phyloP scores from a whole-genome alignment of 176 grass and related monocot genomes.

The Hordeum marinum region DNA sequence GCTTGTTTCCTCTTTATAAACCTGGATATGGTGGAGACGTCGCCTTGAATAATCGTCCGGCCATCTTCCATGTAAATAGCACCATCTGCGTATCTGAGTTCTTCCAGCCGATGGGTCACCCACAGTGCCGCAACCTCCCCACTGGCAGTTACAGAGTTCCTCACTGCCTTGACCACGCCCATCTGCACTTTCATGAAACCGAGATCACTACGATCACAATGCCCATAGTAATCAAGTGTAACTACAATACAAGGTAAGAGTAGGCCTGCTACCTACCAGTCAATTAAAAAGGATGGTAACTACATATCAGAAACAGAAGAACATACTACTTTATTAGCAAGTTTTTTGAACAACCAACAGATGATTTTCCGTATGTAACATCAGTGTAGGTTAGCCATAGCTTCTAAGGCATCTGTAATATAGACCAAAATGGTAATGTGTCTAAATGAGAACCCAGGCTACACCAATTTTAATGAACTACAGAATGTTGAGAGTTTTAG shows the following conservation, averaged over 20 bases:
- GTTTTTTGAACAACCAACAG: neutral
- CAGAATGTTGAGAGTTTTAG: neutral
- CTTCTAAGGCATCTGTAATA: neutral
- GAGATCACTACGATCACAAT: neutral
- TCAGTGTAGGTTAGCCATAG: neutral
- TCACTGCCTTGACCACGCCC: constrained; percentile 80
- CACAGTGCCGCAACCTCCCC: constrained; percentile 81
- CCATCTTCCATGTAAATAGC: constrained; percentile 98
- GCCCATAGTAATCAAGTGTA: neutral
- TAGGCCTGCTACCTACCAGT: neutral
- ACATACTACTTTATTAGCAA: neutral
- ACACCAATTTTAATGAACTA: neutral
- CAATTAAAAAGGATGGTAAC: neutral
- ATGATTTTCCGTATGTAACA: neutral
- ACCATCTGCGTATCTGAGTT: constrained; percentile 89
- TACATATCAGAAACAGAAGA: neutral
- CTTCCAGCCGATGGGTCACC: constrained; percentile 96
- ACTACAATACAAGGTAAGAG: neutral
- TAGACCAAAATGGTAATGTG: neutral
- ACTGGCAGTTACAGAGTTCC: constrained; percentile 56
- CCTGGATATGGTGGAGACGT: constrained; percentile 47
- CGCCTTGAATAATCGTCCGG: constrained; percentile 60
- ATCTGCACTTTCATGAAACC: constrained; percentile 46
- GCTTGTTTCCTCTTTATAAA: constrained; percentile 83
- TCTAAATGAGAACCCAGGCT: neutral